Evolutionary conservation across 176 grass and related monocot species (phyloP).

Genomic region (Oryza meyeriana): DNA sequence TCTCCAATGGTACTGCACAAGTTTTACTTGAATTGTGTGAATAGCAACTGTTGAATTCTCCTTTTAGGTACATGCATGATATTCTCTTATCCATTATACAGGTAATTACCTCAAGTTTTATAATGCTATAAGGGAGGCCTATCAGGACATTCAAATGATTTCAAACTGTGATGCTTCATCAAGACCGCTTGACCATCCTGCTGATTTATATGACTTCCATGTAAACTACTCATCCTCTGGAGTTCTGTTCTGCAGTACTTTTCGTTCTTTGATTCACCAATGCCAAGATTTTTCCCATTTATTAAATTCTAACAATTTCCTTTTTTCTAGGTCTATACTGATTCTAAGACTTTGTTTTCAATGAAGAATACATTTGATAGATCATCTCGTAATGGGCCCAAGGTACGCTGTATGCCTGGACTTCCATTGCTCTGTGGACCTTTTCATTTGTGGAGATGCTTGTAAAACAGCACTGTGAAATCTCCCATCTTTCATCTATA

Average conservation of each 20-base stretch:
- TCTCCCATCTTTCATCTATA: neutral
- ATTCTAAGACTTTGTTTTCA: constrained; percentile 49
- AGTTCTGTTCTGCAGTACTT: neutral
- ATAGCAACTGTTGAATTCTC: neutral
- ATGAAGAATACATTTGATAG: constrained; percentile 51
- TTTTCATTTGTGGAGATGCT: neutral
- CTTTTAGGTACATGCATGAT: constrained; percentile 13
- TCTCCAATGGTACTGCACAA: neutral
- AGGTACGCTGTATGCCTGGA: constrained; percentile 37
- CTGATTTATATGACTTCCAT: constrained; percentile 81
- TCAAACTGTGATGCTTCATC: constrained; percentile 75
- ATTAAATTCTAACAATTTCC: neutral
- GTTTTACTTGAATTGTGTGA: neutral
- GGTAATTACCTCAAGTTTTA: constrained; percentile 78
- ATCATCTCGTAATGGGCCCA: constrained; percentile 54
- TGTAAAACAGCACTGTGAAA: neutral
- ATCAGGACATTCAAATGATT: constrained; percentile 79
- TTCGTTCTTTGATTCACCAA: neutral
- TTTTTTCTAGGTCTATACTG: constrained; percentile 56
- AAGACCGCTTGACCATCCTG: constrained; percentile 66
- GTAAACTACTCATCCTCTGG: constrained; percentile 26
- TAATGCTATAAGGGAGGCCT: constrained; percentile 58
- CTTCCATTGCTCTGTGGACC: neutral
- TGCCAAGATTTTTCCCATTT: neutral
- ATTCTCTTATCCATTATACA: constrained; percentile 27